A percentile compares a stretch with the other conserved stretches of the same genome.
These are phyloP conservation scores for Huntiella omanensis DNA, from an alignment of 2,329 filamentous ascomycete species.

Conservation along the genomic window DNA sequence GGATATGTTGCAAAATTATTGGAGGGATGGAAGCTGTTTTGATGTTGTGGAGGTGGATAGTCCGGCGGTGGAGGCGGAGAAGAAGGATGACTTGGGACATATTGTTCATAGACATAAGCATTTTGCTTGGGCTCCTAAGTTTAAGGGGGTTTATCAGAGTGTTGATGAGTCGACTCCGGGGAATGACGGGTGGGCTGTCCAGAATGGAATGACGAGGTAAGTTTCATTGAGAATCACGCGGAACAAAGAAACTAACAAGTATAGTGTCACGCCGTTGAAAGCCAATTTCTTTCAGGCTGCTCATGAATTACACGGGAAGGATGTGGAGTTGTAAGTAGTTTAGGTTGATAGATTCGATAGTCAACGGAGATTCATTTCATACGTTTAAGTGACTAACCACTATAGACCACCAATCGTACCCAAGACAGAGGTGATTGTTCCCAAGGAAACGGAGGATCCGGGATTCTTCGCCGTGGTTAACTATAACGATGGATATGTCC, in stretches of 20 bases:
- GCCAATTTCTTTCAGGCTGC: slow-evolving; percentile 77
- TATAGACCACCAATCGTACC: background rate
- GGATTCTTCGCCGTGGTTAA: slow-evolving; percentile 8
- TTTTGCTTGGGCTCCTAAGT: slow-evolving; percentile 86
- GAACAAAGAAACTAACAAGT: slow-evolving; percentile 4
- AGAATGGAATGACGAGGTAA: slow-evolving; percentile 70
- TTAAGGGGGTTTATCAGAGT: slow-evolving; percentile 70
- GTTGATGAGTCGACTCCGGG: slow-evolving; percentile 64
- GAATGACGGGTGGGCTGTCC: slow-evolving; percentile 85
- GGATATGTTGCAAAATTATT: slow-evolving; percentile 75
- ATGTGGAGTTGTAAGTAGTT: slow-evolving; percentile 60
- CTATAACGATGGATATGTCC: slow-evolving; percentile 79
- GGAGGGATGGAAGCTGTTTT: slow-evolving; percentile 72
- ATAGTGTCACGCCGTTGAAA: slow-evolving; percentile 70
- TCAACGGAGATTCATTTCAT: too few relatives aligned
- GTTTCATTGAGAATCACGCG: slow-evolving; percentile 12
- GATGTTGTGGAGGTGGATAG: slow-evolving; percentile 52
- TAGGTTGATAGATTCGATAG: background rate
- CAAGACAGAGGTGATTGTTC: too few relatives aligned
- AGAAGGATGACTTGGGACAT: background rate
- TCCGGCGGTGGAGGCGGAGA: slow-evolving; percentile 38
- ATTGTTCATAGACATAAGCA: slow-evolving; percentile 54
- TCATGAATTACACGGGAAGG: slow-evolving; percentile 42
- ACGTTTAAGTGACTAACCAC: too few relatives aligned
- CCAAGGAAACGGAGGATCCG: background rate